Evolutionary conservation across 495 filamentous ascomycete genomes (phyloP).

Genomic region (Parmelia sp.): DNA sequence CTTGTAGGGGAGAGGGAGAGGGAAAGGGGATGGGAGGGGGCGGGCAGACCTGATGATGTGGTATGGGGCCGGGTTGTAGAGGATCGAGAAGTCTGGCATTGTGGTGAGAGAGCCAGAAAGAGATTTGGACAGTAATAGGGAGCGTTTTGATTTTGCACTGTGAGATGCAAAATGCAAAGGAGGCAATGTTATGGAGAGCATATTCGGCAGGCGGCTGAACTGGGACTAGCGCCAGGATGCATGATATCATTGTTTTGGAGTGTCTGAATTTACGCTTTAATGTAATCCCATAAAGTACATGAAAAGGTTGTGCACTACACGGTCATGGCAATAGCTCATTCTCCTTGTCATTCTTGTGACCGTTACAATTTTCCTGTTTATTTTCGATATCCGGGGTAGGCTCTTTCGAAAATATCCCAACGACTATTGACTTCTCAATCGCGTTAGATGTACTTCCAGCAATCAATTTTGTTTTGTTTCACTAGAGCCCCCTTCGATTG

Average conservation of each 20-base stretch:
- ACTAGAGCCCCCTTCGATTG: background rate
- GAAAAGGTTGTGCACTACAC: no score
- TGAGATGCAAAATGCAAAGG: no score
- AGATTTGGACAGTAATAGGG: background rate
- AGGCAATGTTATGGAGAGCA: background rate
- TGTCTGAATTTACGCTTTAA: no score
- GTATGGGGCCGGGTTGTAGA: constrained; percentile 62
- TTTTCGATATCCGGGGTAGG: background rate
- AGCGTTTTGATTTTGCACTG: no score
- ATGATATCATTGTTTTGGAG: background rate
- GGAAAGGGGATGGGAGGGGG: background rate
- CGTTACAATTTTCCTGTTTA: background rate
- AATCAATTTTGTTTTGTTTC: background rate
- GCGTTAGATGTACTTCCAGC: background rate
- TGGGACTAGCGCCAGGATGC: background rate
- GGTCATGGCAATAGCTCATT: no score
- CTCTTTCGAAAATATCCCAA: background rate
- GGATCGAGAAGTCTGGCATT: constrained; percentile 41
- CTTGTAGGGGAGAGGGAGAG: background rate
- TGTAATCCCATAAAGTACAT: no score
- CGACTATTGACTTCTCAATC: background rate
- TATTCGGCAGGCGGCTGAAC: background rate
- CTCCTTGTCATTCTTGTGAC: background rate
- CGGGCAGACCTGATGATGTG: constrained; percentile 64
- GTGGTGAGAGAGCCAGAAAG: background rate